These are phyloP conservation scores for Trametes maxima DNA, from an alignment of 768 basidiomycete species.

Conservation along the genomic window DNA sequence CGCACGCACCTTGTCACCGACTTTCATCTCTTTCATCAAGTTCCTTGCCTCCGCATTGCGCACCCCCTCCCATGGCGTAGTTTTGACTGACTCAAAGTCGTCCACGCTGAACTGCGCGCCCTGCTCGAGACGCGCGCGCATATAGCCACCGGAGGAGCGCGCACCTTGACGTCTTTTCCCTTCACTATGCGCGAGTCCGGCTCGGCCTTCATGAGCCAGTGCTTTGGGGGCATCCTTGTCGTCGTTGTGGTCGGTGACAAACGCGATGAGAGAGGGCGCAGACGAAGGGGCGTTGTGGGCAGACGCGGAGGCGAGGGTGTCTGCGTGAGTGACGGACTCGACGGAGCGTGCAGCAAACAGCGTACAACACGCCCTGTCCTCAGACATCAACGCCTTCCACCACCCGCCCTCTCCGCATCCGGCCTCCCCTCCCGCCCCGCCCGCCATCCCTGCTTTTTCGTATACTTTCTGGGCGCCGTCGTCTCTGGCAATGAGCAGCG, in stretches of 20 bases:
- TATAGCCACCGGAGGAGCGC: constrained; percentile 28
- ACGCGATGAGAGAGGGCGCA: constrained; percentile 5
- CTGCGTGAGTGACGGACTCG: constrained; percentile 38
- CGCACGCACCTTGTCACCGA: constrained; percentile 67
- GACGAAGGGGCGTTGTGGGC: constrained; percentile 13
- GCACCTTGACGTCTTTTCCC: constrained; percentile 83
- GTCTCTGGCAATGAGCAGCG: constrained; percentile 42
- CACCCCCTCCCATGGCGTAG: constrained; percentile 87
- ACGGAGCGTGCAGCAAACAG: constrained; percentile 32
- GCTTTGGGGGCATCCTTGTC: constrained; percentile 25
- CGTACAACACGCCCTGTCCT: constrained; percentile 32
- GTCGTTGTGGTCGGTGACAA: not conserved
- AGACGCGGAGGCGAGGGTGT: constrained; percentile 61
- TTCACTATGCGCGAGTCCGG: constrained; percentile 83
- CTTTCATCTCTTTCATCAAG: constrained; percentile 78
- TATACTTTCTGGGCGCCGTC: constrained; percentile 26
- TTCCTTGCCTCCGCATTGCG: constrained; percentile 83
- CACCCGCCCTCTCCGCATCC: constrained; percentile 9
- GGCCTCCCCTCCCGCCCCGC: constrained; percentile 9
- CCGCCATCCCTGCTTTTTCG: constrained; percentile 14
- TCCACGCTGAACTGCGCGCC: constrained; percentile 75
- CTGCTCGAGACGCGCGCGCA: constrained; percentile 15
- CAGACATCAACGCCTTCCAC: constrained; percentile 29
- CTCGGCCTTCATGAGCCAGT: constrained; percentile 86
- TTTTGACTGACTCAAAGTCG: constrained; percentile 72